Base-by-base conservation (phyloP, 192 early-diverging fungal species). In the Linnemannia schmuckeri region DNA sequence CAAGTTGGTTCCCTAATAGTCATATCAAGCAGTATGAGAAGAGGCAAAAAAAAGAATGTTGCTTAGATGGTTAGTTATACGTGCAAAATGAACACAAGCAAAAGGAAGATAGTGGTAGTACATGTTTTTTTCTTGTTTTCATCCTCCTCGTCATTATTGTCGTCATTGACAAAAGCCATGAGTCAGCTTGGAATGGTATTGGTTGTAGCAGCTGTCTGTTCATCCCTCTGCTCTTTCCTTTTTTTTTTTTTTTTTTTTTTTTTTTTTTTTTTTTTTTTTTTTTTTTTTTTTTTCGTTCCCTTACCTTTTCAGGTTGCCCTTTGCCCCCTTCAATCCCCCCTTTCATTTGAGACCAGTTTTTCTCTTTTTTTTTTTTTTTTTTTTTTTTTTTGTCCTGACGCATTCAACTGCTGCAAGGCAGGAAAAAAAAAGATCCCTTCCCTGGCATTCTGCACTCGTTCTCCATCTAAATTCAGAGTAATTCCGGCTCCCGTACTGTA, bases 1-100 rank as follows among this genome's bases (percentile, higher is more conserved):
- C 41, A 91, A 77, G 27, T 79, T 77, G 66, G 81, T 79, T 55
- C 91, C 83, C 83, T 85, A 85, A 54, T 49, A 10, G 72, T 70
- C 30, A 33, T 27, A 66, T 12, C 33, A 15, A 57, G 35, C 24
- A 24, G 55, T 9, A n/a, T 13, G n/a, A 66, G 9, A 33, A 10
- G 2, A 33, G 37, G 37, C 3, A 3, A 37, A 0, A 38, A 52
- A 49, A 55, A 30, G 22, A 52, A 46, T 20, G 52, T 52, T 22
- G 49, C 20, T 15, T 66, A 30, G n/a, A 33, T 66, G 27, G 61
- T 66, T 66, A 66, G 61, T 33, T 66, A 6, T 57, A 18, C 7
- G 24, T 15, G 27, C 9, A 33, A 12, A 3, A 15, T 4, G 6
- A 57, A 54, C 4, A n/a, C 55, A 57, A 66, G 27, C 8, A 27